Base-by-base conservation (phyloP, 805 yeast species). In the Monosporozyma siamensis region DNA sequence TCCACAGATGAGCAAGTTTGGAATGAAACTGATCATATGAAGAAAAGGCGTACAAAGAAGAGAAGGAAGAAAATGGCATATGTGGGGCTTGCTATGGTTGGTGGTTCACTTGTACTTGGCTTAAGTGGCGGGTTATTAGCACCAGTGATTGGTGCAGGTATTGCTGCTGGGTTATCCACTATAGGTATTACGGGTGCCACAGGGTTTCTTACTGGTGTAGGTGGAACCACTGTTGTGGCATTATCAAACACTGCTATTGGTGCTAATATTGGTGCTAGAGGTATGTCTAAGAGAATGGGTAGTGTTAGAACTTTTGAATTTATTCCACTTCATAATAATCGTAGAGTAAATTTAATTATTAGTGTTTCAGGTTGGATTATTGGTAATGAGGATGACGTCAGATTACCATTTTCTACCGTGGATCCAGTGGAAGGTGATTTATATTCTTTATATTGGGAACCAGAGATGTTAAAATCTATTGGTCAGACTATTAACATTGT, bases 351-450 rank as follows among this genome's bases (percentile, higher is more conserved):
- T 56, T 67, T 89, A 50, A 82, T 90, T 42, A 65, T 92, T 15
- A 89, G 97, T 2, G 88, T 94, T 0, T 78, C 94, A 41, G 99
- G 99, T 1, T 92, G 99, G 99, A 88, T 92, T 90, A 82, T 81
- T 42, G 94, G 96, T 60, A 82, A 80, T 45, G 77, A 80, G 53
- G 99, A 92, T 77, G 99, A 92, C 72, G 90, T 92, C 17, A 72
- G 99, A 57, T 72, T 92, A 48, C 98, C 98, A 2, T 92, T 89
- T 58, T 84, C 95, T 1, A 92, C 98, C 0, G 84, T 92, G 7
- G 98, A 94, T 57, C 98, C 98, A 0, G 86, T 90, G 0, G 88
- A 90, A 90, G 99, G 99, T 14, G 99, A 92, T 59, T 65, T 92
- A 51, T 85, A 82, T 53, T 87, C 97, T 0, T 69, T 92, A 6